Conservation (phyloP, 139 green algal species). For the Coelastrella sp. region DNA sequence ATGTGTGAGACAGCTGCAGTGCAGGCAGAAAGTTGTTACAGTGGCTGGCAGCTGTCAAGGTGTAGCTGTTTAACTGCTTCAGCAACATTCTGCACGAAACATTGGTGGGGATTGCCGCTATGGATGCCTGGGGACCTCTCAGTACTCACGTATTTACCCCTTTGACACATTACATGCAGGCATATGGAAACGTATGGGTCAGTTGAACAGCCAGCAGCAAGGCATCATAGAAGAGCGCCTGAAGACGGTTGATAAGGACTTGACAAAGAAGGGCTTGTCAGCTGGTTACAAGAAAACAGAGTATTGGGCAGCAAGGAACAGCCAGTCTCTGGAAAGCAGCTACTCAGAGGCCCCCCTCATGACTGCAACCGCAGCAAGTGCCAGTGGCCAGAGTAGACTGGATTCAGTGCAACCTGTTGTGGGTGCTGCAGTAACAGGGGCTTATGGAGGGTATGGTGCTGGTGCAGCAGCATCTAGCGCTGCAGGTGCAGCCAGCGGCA, state of each 20-base stretch:
- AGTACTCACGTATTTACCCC: too few relatives aligned
- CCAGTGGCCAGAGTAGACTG: neutral
- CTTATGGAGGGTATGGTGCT: too few relatives aligned
- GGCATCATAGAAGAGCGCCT: conserved; percentile 89
- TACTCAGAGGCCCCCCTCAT: too few relatives aligned
- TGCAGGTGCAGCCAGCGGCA: neutral
- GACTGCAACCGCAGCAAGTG: neutral
- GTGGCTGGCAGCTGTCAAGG: too few relatives aligned
- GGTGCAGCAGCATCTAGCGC: neutral
- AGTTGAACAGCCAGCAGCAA: conserved; percentile 80
- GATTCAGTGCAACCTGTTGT: neutral
- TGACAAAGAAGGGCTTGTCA: conserved; percentile 61
- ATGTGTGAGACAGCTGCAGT: too few relatives aligned
- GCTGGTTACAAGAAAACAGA: conserved; percentile 61
- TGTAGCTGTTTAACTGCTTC: too few relatives aligned
- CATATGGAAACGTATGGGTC: conserved; percentile 83
- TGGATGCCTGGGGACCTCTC: too few relatives aligned
- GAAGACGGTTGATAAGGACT: conserved; percentile 74
- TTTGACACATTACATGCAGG: too few relatives aligned
- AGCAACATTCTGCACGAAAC: too few relatives aligned
- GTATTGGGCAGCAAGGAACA: conserved; percentile 17
- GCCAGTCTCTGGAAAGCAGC: neutral
- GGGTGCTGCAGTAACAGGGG: conserved; percentile 11
- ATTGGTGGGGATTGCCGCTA: too few relatives aligned
- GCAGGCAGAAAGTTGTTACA: too few relatives aligned